Conservation (phyloP, 108 stramenopile genomes). For the Cyclotella distinguenda region DNA sequence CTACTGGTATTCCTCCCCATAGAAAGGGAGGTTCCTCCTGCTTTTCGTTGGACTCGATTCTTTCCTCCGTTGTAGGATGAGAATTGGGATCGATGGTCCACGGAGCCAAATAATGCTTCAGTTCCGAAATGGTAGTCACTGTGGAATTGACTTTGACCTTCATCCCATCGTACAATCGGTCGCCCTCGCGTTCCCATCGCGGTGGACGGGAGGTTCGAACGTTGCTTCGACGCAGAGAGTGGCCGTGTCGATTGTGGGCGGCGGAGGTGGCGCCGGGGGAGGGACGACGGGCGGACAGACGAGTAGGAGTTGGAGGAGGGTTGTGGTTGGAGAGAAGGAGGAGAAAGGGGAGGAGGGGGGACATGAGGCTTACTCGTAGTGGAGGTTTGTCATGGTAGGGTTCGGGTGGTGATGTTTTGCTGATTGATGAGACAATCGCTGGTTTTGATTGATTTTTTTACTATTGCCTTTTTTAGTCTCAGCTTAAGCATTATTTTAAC, state of each 20-base stretch:
- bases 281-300: no score
- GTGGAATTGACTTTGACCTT: conserved; percentile 31
- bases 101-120: conserved; percentile 10
- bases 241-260: conserved; percentile 44
- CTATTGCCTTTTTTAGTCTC: no score
- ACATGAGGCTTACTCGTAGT: no score
- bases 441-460: no score
- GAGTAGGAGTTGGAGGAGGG: neutral
- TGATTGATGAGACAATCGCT: no score
- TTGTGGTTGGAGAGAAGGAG: neutral
- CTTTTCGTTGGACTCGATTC: neutral
- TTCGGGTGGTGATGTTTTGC: no score
- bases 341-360: neutral
- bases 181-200: conserved; percentile 78
- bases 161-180: conserved; percentile 57
- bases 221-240: conserved; percentile 21
- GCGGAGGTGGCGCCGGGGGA: conserved; percentile 46
- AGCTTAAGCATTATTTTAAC: no score
- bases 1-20: conserved; percentile 69
- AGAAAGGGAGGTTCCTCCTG: conserved; percentile 19
- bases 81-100: conserved; percentile 12
- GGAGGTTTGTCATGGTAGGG: no score
- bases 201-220: conserved; percentile 48
- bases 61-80: neutral
- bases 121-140: neutral